Percentiles rank a stretch among this genome's conserved stretches.
Conservation (phyloP, 2,329 filamentous ascomycete genomes). For the Sphaerulina musiva region DNA sequence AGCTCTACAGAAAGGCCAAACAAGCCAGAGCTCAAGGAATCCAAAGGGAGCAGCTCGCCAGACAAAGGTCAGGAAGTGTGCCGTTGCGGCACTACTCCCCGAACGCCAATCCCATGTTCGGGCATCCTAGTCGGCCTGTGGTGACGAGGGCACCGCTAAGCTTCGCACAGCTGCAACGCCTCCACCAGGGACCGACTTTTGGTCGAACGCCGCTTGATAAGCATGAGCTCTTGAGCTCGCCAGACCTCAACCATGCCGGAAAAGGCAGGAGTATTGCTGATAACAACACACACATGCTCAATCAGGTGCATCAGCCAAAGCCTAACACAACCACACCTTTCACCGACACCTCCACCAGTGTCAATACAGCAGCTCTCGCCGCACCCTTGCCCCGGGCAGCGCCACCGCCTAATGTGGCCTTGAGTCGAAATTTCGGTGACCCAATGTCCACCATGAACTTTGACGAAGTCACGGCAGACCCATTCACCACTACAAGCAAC, state of each 20-base stretch:
- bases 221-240: conserved; percentile 30
- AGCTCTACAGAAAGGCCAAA: conserved; percentile 54
- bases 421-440: conserved; percentile 15
- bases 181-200: conserved; percentile 30
- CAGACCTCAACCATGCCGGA: conserved; percentile 20
- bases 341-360: not conserved
- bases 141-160: conserved; percentile 32
- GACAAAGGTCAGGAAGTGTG: conserved; percentile 17
- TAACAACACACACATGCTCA: conserved; percentile 9
- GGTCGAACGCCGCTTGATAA: conserved; percentile 32
- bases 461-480: conserved; percentile 9
- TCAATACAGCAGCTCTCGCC: conserved; percentile 3
- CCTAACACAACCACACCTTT: conserved; percentile 3
- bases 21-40: conserved; percentile 49
- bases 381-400: conserved; percentile 6
- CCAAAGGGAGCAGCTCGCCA: conserved; percentile 31
- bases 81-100: conserved; percentile 29
- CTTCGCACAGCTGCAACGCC: conserved; percentile 30
- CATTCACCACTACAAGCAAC: not conserved
- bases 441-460: conserved; percentile 15
- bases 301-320: conserved; percentile 4
- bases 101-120: conserved; percentile 33
- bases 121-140: conserved; percentile 24
- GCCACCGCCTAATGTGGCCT: not conserved
- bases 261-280: conserved; percentile 17